Conservation (phyloP, 768 basidiomycete genomes). For the Tephrocybe sp. region DNA sequence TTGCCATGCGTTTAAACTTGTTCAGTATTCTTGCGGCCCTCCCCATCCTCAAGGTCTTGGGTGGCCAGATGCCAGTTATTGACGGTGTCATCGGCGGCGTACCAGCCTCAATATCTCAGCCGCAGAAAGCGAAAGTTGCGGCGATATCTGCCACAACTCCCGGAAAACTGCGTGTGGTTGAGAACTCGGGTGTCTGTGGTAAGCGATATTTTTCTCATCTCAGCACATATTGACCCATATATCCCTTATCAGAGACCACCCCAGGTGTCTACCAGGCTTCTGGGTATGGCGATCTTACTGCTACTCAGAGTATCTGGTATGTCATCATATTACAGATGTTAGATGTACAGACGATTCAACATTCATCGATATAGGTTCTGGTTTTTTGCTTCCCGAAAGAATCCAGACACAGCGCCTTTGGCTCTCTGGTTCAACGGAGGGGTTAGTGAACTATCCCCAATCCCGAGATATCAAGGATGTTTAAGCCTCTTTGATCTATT, state of each 20-base stretch:
- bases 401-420: constrained; percentile 59
- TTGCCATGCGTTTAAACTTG: constrained; percentile 7
- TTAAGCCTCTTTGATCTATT: no score
- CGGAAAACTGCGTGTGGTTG: constrained; percentile 50
- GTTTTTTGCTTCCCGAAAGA: constrained; percentile 66
- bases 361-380: constrained; percentile 53
- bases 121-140: constrained; percentile 15
- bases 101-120: constrained; percentile 11
- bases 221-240: background rate
- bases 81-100: constrained; percentile 53
- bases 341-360: background rate
- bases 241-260: constrained; percentile 57
- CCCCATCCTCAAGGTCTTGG: constrained; percentile 13
- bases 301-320: constrained; percentile 58
- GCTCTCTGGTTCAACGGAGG: constrained; percentile 69
- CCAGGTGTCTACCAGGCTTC: constrained; percentile 60
- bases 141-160: constrained; percentile 31
- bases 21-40: constrained; percentile 3
- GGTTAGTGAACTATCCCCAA: constrained; percentile 28
- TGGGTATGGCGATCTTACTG: constrained; percentile 60
- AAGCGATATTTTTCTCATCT: constrained; percentile 6
- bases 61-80: constrained; percentile 45
- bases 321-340: background rate
- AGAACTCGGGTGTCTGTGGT: constrained; percentile 66
- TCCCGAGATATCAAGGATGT: no score